Evolutionary conservation across 805 yeast genomes (phyloP), one percentile per base, ranked within the genome.

Genomic region (Candida stauntonica): DNA sequence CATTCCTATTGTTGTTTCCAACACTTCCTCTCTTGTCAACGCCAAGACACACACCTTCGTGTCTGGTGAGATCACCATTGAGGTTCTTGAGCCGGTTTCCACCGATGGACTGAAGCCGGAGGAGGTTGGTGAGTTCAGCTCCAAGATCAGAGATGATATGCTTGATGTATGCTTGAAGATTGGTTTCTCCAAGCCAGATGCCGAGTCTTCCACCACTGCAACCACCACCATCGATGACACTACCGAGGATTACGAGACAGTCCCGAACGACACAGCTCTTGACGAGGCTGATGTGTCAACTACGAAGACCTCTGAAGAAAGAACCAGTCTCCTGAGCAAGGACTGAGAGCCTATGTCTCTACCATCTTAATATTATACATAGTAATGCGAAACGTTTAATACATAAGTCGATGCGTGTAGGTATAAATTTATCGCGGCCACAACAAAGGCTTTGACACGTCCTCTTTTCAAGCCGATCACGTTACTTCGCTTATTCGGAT

Each of bases 1-100:
- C 35, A 77, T 93, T 17, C 99, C 99, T 7, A 68, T 84, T 35
- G 94, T 86, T 12, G 88, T 86, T 8, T 77, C 91, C 23, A 93
- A 93, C 66, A 86, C 95, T 38, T 79, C 95, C 4, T 73, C 77
- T 21, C 60, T 93, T 33, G 73, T 85, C 66, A 75, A 76, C 54
- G 62, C 82, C 35, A 73, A 72, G 46, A 62, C 69, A 30, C 73
- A 73, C 43, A 70, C 76, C n/a, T 86, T 91, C 61, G 78, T 80
- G 51, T 51, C 74, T 26, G 99, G 99, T 38, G 78, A 76, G 36
- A 85, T 93, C 51, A 68, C 69, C 31, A 75, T 89, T 41, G 81
- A 77, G 50, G 95, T 93, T 8, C 70, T 93, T 45, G 83, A 84
- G 38, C 96, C 97, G 26, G 70, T 91, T 42, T 57, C 75, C 9